Base-by-base conservation (phyloP, 148 eudicot genomes). In the Drosera capensis region DNA sequence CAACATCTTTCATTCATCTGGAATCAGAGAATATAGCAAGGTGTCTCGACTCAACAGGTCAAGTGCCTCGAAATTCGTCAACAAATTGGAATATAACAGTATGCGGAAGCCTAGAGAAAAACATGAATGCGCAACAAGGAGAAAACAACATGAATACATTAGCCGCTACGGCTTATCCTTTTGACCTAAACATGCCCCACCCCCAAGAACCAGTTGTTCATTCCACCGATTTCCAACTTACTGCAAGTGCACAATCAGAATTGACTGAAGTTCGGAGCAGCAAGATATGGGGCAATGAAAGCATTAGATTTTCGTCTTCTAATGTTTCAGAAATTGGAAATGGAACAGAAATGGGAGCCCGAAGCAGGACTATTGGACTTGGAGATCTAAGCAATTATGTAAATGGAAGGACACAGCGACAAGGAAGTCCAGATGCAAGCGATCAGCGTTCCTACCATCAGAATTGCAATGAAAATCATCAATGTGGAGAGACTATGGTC, bases 301-400 rank as follows among this genome's bases (percentile, higher is more conserved):
- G 38, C 53, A 31, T 45, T 20, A 52, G 57, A 29, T 66, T 58
- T 57, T 60, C 58, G 45, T 52, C 57, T 50, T 54, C 60, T 22
- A 44, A 25, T 17, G 34, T 40, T 47, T 52, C 58, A 44, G 60
- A 45, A 30, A 24, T 49, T 18, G 46, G 17, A 29, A 54, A 2
- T 8, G 40, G 18, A 51, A 19, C 18, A 38, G 58, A 42, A 43
- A 43, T 24, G 47, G 60, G 45, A 5, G 18, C 20, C 49, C 16
- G 25, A 9, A 37, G 45, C 48, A 49, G 21, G 29, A 24, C 48
- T 25, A 54, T 30, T 29, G 59, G 59, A 31, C 46, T 29, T 35
- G 48, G 52, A 14, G 35, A 30, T 43, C 68, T 45, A 54, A 55
- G 53, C 48, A 34, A 25, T 17, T 31, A 23, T 30, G 36, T 41